Base-by-base conservation (phyloP, 805 yeast species). In the Ascoidea rubescens region DNA sequence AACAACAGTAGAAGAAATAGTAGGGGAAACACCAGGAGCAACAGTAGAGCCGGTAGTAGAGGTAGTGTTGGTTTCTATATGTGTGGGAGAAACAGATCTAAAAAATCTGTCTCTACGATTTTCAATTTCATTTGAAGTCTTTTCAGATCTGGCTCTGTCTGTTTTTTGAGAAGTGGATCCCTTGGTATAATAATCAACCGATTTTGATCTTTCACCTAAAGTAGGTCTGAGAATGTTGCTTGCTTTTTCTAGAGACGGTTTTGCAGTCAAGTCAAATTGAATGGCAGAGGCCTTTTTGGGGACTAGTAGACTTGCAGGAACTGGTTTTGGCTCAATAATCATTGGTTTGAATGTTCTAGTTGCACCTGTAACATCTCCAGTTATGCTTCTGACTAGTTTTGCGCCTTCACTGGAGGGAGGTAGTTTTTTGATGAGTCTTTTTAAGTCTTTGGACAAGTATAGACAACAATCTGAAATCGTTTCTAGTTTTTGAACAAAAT, bases 331-430 rank as follows among this genome's bases (percentile, higher is more conserved):
- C 30, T 37, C 51, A 2, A 51, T 45, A 17, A 55, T 31, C 57
- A 55, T 55, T 16, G 54, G 50, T 42, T 55, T 55, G 47, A 50
- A 53, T 43, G 51, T 55, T 32, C 45, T 46, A 45, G 30, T 31
- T 2, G 50, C 17, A 2, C 53, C 48, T 6, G 47, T 31, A 16
- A 55, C 54, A 46, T 55, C 58, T 6, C 74, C 76, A 0, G 77
- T 72, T 30, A 72, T 57, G 0, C 71, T 62, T 37, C 76, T 62
- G 32, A 73, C 72, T 17, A 72, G 55, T 45, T 65, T 66, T 0
- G 71, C 72, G 14, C 70, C 67, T 50, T 67, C 70, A 12, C 64
- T 67, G 17, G 70, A 72, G 28, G 55, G 54, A 37, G 56, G 60
- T 3, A 72, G 71, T n/a, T 67, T 65, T 46, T 64, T 67, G 14